These are phyloP conservation scores for Silene conica DNA, from an alignment of 148 eudicot species.

Conservation along the genomic window DNA sequence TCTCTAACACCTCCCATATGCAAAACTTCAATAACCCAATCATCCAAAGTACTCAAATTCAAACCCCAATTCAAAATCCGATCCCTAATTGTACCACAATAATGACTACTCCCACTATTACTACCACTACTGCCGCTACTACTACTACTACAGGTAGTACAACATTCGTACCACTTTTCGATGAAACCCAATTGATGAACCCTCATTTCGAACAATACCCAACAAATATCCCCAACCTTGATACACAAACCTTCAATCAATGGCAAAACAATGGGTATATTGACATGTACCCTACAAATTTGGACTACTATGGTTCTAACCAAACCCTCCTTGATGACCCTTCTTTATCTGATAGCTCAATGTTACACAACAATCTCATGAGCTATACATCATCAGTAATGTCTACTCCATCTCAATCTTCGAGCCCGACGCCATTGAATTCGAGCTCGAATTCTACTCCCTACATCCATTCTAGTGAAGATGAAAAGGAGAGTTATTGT, in stretches of 20 bases:
- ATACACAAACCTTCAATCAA: conserved; percentile 35
- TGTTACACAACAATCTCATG: conserved; percentile 34
- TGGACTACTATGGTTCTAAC: conserved; percentile 32
- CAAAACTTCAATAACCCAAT: conserved; percentile 28
- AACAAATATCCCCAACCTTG: conserved; percentile 26
- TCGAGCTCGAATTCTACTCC: conserved; percentile 50
- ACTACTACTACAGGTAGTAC: background rate
- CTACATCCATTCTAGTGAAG: conserved; percentile 44
- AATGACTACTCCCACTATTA: conserved; percentile 11
- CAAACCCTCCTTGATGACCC: conserved; percentile 36
- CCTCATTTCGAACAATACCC: conserved; percentile 41
- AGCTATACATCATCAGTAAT: conserved; percentile 52
- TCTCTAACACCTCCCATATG: conserved; percentile 23
- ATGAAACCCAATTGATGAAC: conserved; percentile 44
- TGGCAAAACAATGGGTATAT: conserved; percentile 41
- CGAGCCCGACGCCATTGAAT: conserved; percentile 58
- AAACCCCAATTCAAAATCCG: conserved; percentile 39
- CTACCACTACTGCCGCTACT: conserved; percentile 11
- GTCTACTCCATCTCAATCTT: conserved; percentile 65
- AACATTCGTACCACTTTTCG: conserved; percentile 32
- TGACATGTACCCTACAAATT: conserved; percentile 25
- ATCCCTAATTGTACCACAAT: conserved; percentile 33
- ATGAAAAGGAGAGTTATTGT: conserved; percentile 65
- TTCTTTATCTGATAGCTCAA: conserved; percentile 30
- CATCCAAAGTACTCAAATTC: conserved; percentile 33